Evolutionary conservation across 148 eudicot genomes (phyloP).

Genomic region (Hydrangea macrophylla): DNA sequence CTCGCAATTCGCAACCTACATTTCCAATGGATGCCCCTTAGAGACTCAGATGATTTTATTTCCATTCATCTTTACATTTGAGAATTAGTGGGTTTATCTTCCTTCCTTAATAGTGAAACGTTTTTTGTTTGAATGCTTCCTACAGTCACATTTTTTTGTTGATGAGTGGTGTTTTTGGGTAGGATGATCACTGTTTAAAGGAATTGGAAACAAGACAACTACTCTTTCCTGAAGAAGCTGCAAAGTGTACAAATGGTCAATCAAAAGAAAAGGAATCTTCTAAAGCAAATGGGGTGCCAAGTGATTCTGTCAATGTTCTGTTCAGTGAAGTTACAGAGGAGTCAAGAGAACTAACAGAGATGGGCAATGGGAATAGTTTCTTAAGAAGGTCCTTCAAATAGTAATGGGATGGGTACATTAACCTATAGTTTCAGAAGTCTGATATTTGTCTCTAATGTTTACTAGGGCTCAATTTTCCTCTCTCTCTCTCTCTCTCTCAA

Average conservation of each 20-base stretch:
- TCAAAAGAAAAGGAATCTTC: conserved; percentile 14
- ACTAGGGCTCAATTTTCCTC: neutral
- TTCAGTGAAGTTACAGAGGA: conserved; percentile 36
- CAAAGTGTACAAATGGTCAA: conserved; percentile 5
- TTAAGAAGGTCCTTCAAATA: conserved; percentile 49
- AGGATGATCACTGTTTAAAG: conserved; percentile 29
- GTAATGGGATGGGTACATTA: neutral
- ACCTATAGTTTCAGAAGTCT: neutral
- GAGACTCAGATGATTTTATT: no score
- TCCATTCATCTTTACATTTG: neutral
- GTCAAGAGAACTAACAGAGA: conserved; percentile 30
- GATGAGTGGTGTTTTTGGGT: neutral
- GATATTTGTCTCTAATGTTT: conserved; percentile 5
- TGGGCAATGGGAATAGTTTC: conserved; percentile 51
- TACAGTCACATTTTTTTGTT: neutral
- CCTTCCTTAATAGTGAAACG: neutral
- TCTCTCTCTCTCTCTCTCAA: conserved; percentile 9
- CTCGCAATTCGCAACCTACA: no score
- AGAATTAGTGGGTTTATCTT: neutral
- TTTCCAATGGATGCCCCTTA: no score
- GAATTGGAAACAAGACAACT: conserved; percentile 13
- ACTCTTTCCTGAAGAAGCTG: conserved; percentile 18
- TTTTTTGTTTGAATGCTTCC: neutral
- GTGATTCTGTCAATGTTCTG: conserved; percentile 23
- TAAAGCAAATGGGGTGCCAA: conserved; percentile 17